phyloP scores from a whole-genome alignment of 768 basidiomycete species.

The Phylloporus sp. region DNA sequence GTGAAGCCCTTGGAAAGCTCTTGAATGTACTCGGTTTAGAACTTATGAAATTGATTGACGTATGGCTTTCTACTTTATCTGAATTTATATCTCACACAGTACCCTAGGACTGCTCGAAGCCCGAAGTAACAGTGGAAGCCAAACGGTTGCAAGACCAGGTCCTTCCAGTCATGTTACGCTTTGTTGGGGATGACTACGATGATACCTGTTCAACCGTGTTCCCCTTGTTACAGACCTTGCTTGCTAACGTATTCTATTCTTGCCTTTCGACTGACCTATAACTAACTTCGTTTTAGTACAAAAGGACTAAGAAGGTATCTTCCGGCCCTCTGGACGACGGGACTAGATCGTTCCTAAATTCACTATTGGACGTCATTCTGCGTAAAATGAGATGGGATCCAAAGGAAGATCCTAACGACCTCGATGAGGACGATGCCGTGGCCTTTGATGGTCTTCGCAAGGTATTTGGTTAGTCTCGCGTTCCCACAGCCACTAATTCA shows the following conservation, averaged over 20 bases:
- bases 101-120: constrained; percentile 54
- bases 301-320: constrained; percentile 61
- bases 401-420: constrained; percentile 73
- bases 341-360: constrained; percentile 72
- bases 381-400: constrained; percentile 90
- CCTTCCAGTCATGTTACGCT: constrained; percentile 79
- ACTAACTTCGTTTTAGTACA: constrained; percentile 58
- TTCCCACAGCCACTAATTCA: constrained; percentile 12
- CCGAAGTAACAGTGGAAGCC: constrained; percentile 62
- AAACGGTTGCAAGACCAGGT: constrained; percentile 58
- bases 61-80: constrained; percentile 25
- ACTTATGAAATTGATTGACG: constrained; percentile 80
- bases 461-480: constrained; percentile 38
- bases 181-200: constrained; percentile 87
- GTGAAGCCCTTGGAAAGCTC: constrained; percentile 83
- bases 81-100: constrained; percentile 4
- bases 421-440: constrained; percentile 82
- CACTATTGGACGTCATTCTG: constrained; percentile 73
- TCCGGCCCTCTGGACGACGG: constrained; percentile 58
- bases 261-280: not conserved
- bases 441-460: constrained; percentile 85
- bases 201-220: constrained; percentile 87
- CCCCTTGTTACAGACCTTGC: constrained; percentile 69
- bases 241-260: constrained; percentile 56
- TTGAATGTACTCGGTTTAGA: constrained; percentile 81